These are phyloP conservation scores for Dittrichia graveolens DNA, from an alignment of 129 eudicot genomes.

Conservation along the genomic window DNA sequence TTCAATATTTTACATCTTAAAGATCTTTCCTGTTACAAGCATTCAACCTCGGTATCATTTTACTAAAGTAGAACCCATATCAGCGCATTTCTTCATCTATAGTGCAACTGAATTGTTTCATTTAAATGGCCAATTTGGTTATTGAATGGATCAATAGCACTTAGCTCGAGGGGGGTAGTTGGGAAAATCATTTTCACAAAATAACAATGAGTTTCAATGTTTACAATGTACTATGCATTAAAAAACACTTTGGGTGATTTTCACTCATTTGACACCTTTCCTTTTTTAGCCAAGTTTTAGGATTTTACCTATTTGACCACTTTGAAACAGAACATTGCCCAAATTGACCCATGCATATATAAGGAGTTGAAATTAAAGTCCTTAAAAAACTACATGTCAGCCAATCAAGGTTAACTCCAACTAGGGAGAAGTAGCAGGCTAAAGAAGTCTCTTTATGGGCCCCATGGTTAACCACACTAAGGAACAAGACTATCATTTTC, in stretches of 20 bases:
- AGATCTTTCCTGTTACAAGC: background rate
- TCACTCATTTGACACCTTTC: background rate
- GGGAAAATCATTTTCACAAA: constrained; percentile 3
- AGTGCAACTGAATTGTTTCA: background rate
- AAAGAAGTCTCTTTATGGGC: too few relatives aligned
- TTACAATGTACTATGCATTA: background rate
- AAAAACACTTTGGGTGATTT: background rate
- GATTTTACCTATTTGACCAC: background rate
- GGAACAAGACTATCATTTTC: too few relatives aligned
- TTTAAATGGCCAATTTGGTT: background rate
- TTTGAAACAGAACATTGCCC: background rate
- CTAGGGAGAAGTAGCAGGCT: too few relatives aligned
- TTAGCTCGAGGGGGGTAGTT: background rate
- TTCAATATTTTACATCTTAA: constrained; percentile 17
- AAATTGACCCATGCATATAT: background rate
- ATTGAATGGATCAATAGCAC: background rate
- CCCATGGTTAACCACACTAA: too few relatives aligned
- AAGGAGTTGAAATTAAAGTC: background rate
- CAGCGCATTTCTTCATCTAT: background rate
- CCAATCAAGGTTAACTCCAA: too few relatives aligned
- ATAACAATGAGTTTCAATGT: too few relatives aligned
- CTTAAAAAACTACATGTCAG: too few relatives aligned
- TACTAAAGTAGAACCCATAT: background rate
- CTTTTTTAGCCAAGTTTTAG: background rate
- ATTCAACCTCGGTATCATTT: background rate